Percentiles rank a stretch among this genome's conserved stretches.
Conservation (phyloP, 345 rosid species). For the Aquilaria malaccensis region DNA sequence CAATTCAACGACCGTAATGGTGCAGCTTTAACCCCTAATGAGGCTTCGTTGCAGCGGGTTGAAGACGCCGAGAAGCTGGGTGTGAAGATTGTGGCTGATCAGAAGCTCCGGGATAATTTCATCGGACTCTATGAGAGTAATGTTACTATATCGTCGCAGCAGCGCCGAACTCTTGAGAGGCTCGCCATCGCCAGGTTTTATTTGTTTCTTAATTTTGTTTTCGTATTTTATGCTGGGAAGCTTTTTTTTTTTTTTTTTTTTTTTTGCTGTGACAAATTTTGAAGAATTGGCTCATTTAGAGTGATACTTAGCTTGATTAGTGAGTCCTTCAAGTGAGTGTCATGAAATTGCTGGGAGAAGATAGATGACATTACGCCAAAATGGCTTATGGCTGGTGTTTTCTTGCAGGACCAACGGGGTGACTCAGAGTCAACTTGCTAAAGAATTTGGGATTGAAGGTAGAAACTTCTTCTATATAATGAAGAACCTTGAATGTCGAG, state of each 20-base stretch:
- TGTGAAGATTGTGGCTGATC: slow-evolving; percentile 41
- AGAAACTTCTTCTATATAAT: slow-evolving; percentile 61
- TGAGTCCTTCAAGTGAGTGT: neutral
- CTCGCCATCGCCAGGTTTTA: slow-evolving; percentile 49
- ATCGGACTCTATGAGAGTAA: slow-evolving; percentile 55
- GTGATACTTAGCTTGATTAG: neutral
- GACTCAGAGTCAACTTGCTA: slow-evolving; percentile 68
- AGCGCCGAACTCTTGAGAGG: slow-evolving; percentile 59
- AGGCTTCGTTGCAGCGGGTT: slow-evolving; percentile 34
- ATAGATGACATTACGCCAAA: neutral
- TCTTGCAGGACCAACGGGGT: slow-evolving; percentile 60
- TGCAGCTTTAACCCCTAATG: slow-evolving; percentile 17
- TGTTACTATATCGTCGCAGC: slow-evolving; percentile 28
- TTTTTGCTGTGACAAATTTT: neutral
- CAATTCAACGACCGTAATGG: slow-evolving; percentile 30
- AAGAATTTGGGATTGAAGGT: slow-evolving; percentile 70
- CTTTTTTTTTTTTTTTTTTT: neutral
- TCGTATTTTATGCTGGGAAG: neutral
- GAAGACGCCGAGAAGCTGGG: slow-evolving; percentile 46
- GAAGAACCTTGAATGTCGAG: slow-evolving; percentile 68
- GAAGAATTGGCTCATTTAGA: neutral
- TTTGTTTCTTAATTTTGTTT: neutral
- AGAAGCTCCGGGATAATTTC: slow-evolving; percentile 57
- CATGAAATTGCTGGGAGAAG: neutral
- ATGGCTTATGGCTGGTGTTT: slow-evolving; percentile 4